A percentile compares a stretch with the other conserved stretches of the same genome.
Conservation (phyloP, 345 rosid species). For the Pugionium dolabratum region DNA sequence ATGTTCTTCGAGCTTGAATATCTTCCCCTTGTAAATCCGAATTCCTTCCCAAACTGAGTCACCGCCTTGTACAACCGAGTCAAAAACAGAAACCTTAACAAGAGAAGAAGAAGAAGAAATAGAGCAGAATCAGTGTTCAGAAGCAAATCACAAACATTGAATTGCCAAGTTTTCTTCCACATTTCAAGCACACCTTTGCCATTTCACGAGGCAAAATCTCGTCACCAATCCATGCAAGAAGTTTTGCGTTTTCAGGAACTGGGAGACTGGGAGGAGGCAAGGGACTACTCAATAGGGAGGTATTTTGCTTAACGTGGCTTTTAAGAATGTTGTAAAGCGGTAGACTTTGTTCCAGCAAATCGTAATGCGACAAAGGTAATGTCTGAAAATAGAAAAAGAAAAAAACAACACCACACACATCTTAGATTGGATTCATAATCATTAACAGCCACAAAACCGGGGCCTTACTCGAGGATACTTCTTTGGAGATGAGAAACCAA, state of each 20-base stretch:
- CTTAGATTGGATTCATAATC: slow-evolving; percentile 11
- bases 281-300: slow-evolving; percentile 50
- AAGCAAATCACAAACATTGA: slow-evolving; percentile 5
- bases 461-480: slow-evolving; percentile 62
- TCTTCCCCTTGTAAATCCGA: slow-evolving; percentile 62
- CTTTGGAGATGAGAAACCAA: slow-evolving; percentile 48
- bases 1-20: slow-evolving; percentile 90
- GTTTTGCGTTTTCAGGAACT: slow-evolving; percentile 72
- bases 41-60: slow-evolving; percentile 98
- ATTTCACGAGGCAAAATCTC: slow-evolving; percentile 83
- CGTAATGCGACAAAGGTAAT: slow-evolving; percentile 62
- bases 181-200: slow-evolving; percentile 66
- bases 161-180: slow-evolving; percentile 20
- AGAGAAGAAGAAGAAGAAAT: slow-evolving; percentile 32
- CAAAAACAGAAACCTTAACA: slow-evolving; percentile 82
- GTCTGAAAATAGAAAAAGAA: slow-evolving; percentile 49
- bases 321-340: slow-evolving; percentile 80
- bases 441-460: not conserved
- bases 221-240: slow-evolving; percentile 89
- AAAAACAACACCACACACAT: not conserved
- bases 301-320: slow-evolving; percentile 50
- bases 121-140: not conserved
- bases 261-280: slow-evolving; percentile 70
- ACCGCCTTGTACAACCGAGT: slow-evolving; percentile 93
- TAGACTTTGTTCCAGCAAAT: slow-evolving; percentile 74